Evolutionary conservation across 2,329 filamentous ascomycete species (phyloP), one percentile per base, ranked within the genome.

Genomic region (Thermochaetoides dissita): DNA sequence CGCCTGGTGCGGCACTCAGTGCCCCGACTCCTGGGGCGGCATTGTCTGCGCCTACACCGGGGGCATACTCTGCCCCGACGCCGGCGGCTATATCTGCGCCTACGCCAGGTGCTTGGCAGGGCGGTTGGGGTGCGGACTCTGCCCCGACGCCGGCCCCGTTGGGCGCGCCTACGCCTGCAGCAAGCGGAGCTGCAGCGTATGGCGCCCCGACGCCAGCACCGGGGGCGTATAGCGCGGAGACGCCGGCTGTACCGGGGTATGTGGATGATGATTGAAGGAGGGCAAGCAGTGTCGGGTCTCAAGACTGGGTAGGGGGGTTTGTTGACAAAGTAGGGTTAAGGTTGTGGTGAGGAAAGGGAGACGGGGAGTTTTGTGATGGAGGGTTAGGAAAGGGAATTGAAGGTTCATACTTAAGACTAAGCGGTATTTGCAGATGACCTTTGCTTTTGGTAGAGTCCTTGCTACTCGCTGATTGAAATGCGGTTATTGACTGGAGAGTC

Each of bases 11-110:
- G 37, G 72, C 72, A 1, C 59, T 79, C 54, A 76, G 74, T 51
- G 83, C 83, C 3, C 82, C 82, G 0, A 87, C 83, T 0, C 83
- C 81, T 0, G 81, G 79, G 3, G 79, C 70, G 38, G 72, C 72
- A 1, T 59, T 79, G 54, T 76, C 74, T 51, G 83, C 83, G 3
- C 82, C 82, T 0, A 87, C 83, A 0, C 83, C 81, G 0, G 81
- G 79, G 3, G 79, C 74, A 6, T 75, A 73, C 53, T 69, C 72
- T n/a, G 76, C 77, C 3, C 75, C 77, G 2, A 80, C 76, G 0
- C 76, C 77, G 0, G 74, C 79, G 2, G 77, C 75, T 6, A 73
- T 72, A 53, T 69, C 72, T 11, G 76, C 76, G 2, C 75, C 76
- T 1, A 80, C 76, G 0, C 76, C 77, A 0, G 74, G 68, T 10